Conservation (phyloP, 2,329 filamentous ascomycete genomes). For the Fusarium chuoi region DNA sequence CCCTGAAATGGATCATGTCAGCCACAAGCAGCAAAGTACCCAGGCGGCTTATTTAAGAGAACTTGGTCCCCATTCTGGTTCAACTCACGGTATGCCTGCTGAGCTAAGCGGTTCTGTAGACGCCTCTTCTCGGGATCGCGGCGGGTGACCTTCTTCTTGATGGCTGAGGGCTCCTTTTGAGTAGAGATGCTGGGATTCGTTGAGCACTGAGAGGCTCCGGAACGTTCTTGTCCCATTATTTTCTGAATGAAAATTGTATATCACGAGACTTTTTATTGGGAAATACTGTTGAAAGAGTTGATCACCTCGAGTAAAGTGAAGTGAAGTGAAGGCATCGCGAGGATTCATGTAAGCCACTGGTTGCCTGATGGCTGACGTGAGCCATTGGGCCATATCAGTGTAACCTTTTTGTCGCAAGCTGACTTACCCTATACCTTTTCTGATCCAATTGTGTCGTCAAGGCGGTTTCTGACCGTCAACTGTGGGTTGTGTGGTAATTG, state of each 20-base stretch:
- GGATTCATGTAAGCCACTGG: slow-evolving; percentile 27
- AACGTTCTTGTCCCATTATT: slow-evolving; percentile 23
- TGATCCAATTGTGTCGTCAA: not conserved
- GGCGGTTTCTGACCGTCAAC: not conserved
- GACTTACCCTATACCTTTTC: not conserved
- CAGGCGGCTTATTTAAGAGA: not conserved
- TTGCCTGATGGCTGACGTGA: slow-evolving; percentile 41
- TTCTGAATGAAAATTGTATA: not conserved
- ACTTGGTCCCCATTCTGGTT: not conserved
- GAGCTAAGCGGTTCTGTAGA: slow-evolving; percentile 43
- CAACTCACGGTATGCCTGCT: slow-evolving; percentile 65
- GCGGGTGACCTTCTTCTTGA: slow-evolving; percentile 28
- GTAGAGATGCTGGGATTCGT: not conserved
- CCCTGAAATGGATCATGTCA: slow-evolving; percentile 43
- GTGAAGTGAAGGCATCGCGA: slow-evolving; percentile 4
- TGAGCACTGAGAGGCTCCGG: not conserved
- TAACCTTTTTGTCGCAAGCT: not conserved
- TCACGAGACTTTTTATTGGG: not conserved
- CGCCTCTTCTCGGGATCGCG: slow-evolving; percentile 43
- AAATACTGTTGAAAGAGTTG: not conserved
- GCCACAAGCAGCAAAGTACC: slow-evolving; percentile 9
- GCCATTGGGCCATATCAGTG: slow-evolving; percentile 29
- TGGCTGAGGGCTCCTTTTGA: not conserved
- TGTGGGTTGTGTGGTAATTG: not conserved
- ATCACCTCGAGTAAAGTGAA: not conserved